Percentiles rank a stretch among this genome's conserved stretches.
These are phyloP conservation scores for Recurvomyces mirabilis DNA, from an alignment of 495 filamentous ascomycete genomes.

Conservation along the genomic window DNA sequence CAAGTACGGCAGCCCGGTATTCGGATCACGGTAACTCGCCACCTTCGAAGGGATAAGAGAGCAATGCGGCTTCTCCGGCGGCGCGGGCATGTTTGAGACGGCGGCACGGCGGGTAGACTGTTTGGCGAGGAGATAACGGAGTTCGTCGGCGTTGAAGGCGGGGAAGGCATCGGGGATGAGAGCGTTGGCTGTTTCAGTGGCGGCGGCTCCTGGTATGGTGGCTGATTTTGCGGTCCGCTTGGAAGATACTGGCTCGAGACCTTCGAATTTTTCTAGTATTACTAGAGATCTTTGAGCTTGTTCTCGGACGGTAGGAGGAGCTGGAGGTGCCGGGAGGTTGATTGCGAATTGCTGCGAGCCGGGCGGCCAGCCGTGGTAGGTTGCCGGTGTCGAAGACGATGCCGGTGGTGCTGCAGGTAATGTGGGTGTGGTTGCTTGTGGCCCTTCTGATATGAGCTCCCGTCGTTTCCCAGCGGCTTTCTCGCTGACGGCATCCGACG, in stretches of 20 bases:
- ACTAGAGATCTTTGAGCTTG: slow-evolving; percentile 18
- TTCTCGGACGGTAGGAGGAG: slow-evolving; percentile 14
- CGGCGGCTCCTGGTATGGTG: slow-evolving; percentile 10
- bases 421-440: not conserved
- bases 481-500: not conserved
- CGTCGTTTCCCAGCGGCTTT: not conserved
- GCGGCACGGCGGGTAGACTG: not conserved
- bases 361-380: slow-evolving; percentile 13
- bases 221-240: slow-evolving; percentile 18
- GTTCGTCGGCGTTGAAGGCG: slow-evolving; percentile 18
- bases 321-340: slow-evolving; percentile 1
- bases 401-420: not conserved
- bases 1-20: slow-evolving; percentile 29
- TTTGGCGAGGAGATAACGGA: slow-evolving; percentile 16
- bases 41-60: slow-evolving; percentile 21
- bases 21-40: slow-evolving; percentile 30
- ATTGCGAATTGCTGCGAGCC: slow-evolving; percentile 4
- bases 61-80: slow-evolving; percentile 20
- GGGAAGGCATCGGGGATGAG: slow-evolving; percentile 19
- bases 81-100: slow-evolving; percentile 10
- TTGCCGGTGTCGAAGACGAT: not conserved
- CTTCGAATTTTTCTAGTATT: slow-evolving; percentile 10
- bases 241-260: slow-evolving; percentile 2
- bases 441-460: not conserved
- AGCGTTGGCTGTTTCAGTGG: slow-evolving; percentile 12